Conservation (phyloP, 352 stramenopile species). For the Nannochloropsis limnetica region DNA sequence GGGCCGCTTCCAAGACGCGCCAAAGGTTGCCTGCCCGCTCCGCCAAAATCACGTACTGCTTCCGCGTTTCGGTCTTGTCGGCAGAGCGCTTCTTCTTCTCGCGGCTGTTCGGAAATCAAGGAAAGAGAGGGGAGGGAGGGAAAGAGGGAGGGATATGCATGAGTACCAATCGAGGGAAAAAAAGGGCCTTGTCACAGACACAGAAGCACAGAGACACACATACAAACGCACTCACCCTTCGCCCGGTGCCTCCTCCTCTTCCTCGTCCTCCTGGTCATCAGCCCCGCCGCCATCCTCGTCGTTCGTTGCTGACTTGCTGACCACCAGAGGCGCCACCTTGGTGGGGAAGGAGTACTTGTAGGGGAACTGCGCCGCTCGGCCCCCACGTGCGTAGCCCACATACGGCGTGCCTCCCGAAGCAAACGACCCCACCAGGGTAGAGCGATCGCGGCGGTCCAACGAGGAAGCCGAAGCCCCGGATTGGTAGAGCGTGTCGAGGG, state of each 20-base stretch:
- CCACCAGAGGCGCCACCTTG: not conserved
- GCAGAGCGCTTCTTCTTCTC: slow-evolving; percentile 27
- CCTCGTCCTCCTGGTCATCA: not conserved
- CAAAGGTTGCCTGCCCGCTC: slow-evolving; percentile 5
- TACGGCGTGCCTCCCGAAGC: not conserved
- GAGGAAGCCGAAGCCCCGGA: not conserved
- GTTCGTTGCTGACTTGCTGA: not conserved
- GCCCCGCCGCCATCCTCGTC: not conserved
- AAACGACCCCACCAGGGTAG: not conserved
- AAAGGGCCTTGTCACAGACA: not conserved
- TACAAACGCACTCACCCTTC: not conserved
- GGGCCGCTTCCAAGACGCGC: not conserved
- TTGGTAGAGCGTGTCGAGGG: not conserved
- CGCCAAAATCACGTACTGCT: slow-evolving; percentile 7
- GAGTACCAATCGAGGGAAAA: not conserved
- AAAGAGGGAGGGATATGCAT: not conserved
- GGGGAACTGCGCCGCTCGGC: not conserved
- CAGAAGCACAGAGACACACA: not conserved
- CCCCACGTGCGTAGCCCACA: not conserved
- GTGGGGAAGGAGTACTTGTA: not conserved
- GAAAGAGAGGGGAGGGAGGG: not conserved
- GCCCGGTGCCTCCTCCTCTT: slow-evolving; percentile 11
- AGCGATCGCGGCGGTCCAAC: not conserved
- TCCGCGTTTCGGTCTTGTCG: slow-evolving; percentile 31
- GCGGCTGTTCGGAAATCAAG: not conserved